phyloP scores from a whole-genome alignment of 2,329 filamentous ascomycete species.

The Fonsecaea multimorphosa region DNA sequence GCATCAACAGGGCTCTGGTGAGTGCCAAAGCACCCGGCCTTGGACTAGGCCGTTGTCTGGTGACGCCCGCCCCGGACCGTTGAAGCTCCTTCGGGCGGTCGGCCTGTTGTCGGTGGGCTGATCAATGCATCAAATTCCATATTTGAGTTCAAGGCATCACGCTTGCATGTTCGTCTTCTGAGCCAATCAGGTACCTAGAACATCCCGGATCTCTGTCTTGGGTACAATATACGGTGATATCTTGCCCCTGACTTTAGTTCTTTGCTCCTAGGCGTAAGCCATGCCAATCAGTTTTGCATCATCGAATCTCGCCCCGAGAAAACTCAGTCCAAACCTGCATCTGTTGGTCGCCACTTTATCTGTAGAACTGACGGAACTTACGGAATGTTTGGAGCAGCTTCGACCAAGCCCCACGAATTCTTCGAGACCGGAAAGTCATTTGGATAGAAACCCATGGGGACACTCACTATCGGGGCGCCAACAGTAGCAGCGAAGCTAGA shows the following conservation, averaged over 20 bases:
- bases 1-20: too few species aligned
- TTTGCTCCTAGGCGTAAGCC: neutral
- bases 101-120: too few species aligned
- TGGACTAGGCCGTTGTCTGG: too few species aligned
- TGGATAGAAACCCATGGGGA: neutral
- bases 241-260: neutral
- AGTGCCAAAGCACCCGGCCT: too few species aligned
- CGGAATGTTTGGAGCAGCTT: conserved; percentile 2
- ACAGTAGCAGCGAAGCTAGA: neutral
- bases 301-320: neutral
- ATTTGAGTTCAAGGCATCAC: too few species aligned
- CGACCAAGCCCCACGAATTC: neutral
- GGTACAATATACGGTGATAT: neutral
- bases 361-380: neutral
- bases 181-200: neutral
- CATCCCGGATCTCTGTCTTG: neutral
- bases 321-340: neutral
- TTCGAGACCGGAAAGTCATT: neutral
- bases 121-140: too few species aligned
- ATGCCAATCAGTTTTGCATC: neutral
- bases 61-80: too few species aligned
- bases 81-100: too few species aligned
- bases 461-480: conserved; percentile 1
- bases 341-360: neutral
- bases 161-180: too few species aligned